Evolutionary conservation across 2,329 filamentous ascomycete species (phyloP).

Genomic region (Fusarium concolor): DNA sequence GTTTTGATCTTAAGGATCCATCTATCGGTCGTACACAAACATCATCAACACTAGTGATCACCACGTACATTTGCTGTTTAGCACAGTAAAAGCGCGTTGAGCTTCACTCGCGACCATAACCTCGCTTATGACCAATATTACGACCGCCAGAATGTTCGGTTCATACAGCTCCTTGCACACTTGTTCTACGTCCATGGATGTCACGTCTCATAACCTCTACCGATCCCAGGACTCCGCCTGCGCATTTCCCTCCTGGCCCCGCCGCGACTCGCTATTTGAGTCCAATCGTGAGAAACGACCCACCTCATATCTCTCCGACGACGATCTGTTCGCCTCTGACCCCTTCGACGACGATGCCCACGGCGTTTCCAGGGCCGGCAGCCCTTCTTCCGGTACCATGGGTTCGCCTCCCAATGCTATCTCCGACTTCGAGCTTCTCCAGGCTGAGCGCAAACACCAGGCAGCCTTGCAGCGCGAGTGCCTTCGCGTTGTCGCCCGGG

Average conservation of each 20-base stretch:
- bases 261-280: constrained; percentile 63
- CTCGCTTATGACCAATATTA: constrained; percentile 36
- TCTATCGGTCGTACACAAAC: constrained; percentile 36
- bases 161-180: constrained; percentile 61
- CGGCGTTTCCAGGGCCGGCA: constrained; percentile 61
- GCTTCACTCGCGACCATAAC: constrained; percentile 36
- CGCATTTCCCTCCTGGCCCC: constrained; percentile 70
- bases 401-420: constrained; percentile 53
- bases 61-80: constrained; percentile 30
- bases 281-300: constrained; percentile 58
- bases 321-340: constrained; percentile 68
- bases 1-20: constrained; percentile 30
- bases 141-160: constrained; percentile 59
- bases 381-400: constrained; percentile 51
- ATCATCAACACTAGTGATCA: constrained; percentile 34
- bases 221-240: constrained; percentile 59
- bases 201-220: constrained; percentile 55
- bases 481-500: constrained; percentile 60
- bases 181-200: constrained; percentile 59
- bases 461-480: constrained; percentile 63
- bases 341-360: constrained; percentile 63
- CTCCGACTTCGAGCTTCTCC: constrained; percentile 61
- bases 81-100: constrained; percentile 33
- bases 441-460: constrained; percentile 63
- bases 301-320: constrained; percentile 70